phyloP scores from a whole-genome alignment of 2,329 filamentous ascomycete species.

The Trichophyton mentagrophytes region DNA sequence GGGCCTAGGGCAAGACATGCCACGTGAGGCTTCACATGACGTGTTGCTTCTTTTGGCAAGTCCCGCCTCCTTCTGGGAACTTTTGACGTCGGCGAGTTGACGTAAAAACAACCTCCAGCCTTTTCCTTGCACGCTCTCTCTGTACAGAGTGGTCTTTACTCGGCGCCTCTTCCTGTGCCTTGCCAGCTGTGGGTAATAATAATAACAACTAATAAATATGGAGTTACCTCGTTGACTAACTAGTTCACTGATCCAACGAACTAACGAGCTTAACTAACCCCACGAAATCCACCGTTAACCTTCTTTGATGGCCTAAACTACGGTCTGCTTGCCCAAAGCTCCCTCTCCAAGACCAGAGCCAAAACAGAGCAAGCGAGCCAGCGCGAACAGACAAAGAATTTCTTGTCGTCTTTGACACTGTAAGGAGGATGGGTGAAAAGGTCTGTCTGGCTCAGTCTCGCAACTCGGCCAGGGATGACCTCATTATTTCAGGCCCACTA shows the following conservation, averaged over 20 bases:
- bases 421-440: background rate
- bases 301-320: background rate
- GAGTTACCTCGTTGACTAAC: background rate
- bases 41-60: background rate
- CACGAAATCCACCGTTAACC: background rate
- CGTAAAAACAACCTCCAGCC: background rate
- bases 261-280: no score
- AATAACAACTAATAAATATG: no score
- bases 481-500: slow-evolving; percentile 1
- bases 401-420: background rate
- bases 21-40: slow-evolving; percentile 1
- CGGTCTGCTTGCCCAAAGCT: slow-evolving; percentile 3
- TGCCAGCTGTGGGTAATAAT: background rate
- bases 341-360: background rate
- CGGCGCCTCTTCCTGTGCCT: background rate
- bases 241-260: no score
- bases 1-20: background rate
- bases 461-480: background rate
- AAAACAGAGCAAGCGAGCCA: background rate
- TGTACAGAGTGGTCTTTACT: background rate
- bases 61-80: background rate
- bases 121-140: background rate
- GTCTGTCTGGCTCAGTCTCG: background rate
- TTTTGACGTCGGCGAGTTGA: no score
- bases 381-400: background rate